Base-by-base conservation (phyloP, 176 grass and related monocot genomes). In the Puccinellia tenuiflora region DNA sequence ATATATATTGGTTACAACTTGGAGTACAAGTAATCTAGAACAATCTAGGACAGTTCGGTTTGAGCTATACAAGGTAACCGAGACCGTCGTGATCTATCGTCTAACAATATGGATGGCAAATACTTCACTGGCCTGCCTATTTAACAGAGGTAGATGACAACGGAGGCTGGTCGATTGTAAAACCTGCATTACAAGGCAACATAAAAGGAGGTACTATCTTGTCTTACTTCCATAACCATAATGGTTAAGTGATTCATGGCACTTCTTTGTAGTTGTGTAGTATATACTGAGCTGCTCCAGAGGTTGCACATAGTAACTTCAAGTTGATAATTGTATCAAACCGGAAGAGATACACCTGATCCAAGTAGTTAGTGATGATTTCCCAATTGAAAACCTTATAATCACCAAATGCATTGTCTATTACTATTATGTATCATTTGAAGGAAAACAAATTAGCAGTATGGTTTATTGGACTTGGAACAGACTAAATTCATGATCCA, bases 101-200 rank as follows among this genome's bases (percentile, higher is more conserved):
- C n/a, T n/a, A n/a, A n/a, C n/a, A n/a, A 34, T 43, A 39, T 79
- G 70, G 43, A 73, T 79, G 37, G 15, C 18, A 77, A 65, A 33
- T 74, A 56, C 35, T 29, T 25, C 57, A 68, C 84, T 78, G 45
- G 61, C 61, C 5, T 64, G 15, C 45, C 15, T 75, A 65, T 29
- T 79, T 79, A 82, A 88, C 88, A 98, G 92, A 84, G 89, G 90
- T 98, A 24, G 85, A 75, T 85, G 96, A 88, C 62, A 86, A 81
- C 21, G 96, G 92, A 60, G 91, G 77, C 68, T 98, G 92, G 92
- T 91, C 85, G 22, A 68, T 98, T 78, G 86, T 95, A 28, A 90
- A 90, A 79, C 96, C 96, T 77, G 68, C 60, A 62, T 76, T 88
- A 69, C 67, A 88, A 86, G 77, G 80, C 61, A 86, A 82, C 71